These are phyloP conservation scores for Plantago major DNA, from an alignment of 257 asterid genomes.

Conservation along the genomic window DNA sequence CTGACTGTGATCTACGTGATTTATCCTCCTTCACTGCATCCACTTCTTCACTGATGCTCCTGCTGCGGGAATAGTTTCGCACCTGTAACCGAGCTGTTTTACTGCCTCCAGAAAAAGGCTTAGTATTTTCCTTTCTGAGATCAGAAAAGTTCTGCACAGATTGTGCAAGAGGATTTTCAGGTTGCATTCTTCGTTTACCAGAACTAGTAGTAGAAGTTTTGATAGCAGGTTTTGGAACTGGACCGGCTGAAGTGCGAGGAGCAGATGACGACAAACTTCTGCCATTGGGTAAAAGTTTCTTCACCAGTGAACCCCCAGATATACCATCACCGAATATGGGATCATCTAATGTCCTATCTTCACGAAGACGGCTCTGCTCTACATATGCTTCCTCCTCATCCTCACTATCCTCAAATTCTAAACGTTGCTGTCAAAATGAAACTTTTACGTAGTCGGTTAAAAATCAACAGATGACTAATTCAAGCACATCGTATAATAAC, in stretches of 20 bases:
- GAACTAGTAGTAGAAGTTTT: slow-evolving; percentile 45
- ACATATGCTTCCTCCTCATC: slow-evolving; percentile 45
- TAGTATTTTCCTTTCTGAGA: slow-evolving; percentile 73
- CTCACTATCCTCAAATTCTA: slow-evolving; percentile 65
- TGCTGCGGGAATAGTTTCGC: slow-evolving; percentile 62
- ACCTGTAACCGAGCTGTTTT: slow-evolving; percentile 55
- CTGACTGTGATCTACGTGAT: slow-evolving; percentile 51
- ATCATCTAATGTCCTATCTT: slow-evolving; percentile 41
- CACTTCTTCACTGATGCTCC: slow-evolving; percentile 52
- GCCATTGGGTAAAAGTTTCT: slow-evolving; percentile 48
- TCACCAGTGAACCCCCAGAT: slow-evolving; percentile 28
- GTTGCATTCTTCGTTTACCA: slow-evolving; percentile 58
- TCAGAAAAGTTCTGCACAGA: slow-evolving; percentile 92
- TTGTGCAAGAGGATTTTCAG: slow-evolving; percentile 81
- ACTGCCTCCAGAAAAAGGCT: slow-evolving; percentile 40
- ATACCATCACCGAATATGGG: slow-evolving; percentile 39
- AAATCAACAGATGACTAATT: slow-evolving; percentile 30
- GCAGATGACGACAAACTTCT: slow-evolving; percentile 42
- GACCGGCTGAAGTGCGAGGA: slow-evolving; percentile 52
- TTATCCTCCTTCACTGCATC: slow-evolving; percentile 60
- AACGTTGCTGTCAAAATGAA: slow-evolving; percentile 58
- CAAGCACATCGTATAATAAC: slow-evolving; percentile 22
- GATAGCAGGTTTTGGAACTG: slow-evolving; percentile 50
- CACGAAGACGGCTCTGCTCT: slow-evolving; percentile 34
- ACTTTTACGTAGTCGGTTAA: slow-evolving; percentile 46